These are phyloP conservation scores for Ormosia emarginata DNA, from an alignment of 306 rosid genomes.

Conservation along the genomic window DNA sequence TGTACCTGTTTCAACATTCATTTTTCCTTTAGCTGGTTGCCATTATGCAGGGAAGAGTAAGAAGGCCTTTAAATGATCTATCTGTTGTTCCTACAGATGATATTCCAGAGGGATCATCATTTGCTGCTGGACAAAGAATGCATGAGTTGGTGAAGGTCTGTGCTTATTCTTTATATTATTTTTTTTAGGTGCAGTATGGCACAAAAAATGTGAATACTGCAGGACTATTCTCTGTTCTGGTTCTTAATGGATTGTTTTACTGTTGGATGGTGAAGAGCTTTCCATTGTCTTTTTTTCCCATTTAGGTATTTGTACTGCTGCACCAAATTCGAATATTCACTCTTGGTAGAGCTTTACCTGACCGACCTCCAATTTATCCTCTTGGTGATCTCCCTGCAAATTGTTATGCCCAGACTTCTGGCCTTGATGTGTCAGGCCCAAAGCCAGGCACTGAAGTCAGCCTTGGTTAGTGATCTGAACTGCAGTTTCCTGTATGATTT, in stretches of 20 bases:
- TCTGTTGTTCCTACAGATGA: constrained; percentile 42
- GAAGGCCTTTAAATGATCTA: constrained; percentile 1
- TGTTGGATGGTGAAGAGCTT: constrained; percentile 3
- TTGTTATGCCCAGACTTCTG: constrained; percentile 57
- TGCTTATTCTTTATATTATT: constrained; percentile 10
- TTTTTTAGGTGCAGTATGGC: background rate
- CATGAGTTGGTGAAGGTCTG: constrained; percentile 82
- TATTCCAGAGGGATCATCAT: constrained; percentile 61
- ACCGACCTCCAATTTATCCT: constrained; percentile 67
- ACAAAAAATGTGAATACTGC: background rate
- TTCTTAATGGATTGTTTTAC: constrained; percentile 12
- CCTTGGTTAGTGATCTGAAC: constrained; percentile 66
- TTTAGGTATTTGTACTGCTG: constrained; percentile 79
- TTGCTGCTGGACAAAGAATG: constrained; percentile 82
- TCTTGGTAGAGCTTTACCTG: constrained; percentile 72
- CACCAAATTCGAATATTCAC: constrained; percentile 87
- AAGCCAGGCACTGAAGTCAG: constrained; percentile 71
- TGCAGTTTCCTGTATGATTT: constrained; percentile 9
- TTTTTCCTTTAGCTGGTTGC: constrained; percentile 12
- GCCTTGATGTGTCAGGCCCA: constrained; percentile 61
- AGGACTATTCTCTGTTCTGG: constrained; percentile 3
- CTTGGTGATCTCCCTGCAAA: constrained; percentile 43
- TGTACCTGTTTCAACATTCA: constrained; percentile 17
- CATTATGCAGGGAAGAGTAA: background rate
- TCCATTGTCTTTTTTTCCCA: background rate